These are phyloP conservation scores for Ephemerocybe angulata DNA, from an alignment of 768 basidiomycete genomes.

Conservation along the genomic window DNA sequence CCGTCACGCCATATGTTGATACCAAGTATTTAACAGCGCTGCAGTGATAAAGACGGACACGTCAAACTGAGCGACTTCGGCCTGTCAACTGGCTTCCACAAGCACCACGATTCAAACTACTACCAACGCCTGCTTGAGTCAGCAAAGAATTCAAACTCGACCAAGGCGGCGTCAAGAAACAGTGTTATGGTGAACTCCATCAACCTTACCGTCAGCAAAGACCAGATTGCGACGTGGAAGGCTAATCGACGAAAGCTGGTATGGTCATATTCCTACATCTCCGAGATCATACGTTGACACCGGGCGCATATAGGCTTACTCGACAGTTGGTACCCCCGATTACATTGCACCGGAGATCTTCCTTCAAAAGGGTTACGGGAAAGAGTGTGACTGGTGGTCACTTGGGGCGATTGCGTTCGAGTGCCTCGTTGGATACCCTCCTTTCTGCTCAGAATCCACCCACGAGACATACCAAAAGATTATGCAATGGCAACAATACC, in stretches of 20 bases:
- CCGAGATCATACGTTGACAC: neutral
- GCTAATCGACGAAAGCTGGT: conserved; percentile 95
- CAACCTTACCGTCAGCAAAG: conserved; percentile 92
- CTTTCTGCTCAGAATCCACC: conserved; percentile 92
- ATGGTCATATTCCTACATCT: conserved; percentile 18
- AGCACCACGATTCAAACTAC: conserved; percentile 94
- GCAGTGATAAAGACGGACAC: conserved; percentile 87
- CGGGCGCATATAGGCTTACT: conserved; percentile 68
- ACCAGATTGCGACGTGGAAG: conserved; percentile 97
- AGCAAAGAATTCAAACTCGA: conserved; percentile 45
- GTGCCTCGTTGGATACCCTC: conserved; percentile 94
- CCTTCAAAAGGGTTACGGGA: conserved; percentile 93
- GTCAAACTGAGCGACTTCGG: conserved; percentile 98
- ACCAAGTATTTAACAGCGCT: neutral
- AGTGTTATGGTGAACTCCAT: conserved; percentile 98
- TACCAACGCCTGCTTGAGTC: conserved; percentile 85
- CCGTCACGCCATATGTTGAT: conserved; percentile 25
- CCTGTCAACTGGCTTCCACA: conserved; percentile 98
- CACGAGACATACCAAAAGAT: conserved; percentile 99
- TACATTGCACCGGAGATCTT: conserved; percentile 98
- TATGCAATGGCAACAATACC: conserved; percentile 85
- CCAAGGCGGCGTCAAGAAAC: conserved; percentile 61
- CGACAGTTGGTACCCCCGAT: conserved; percentile 96
- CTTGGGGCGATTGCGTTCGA: conserved; percentile 99
- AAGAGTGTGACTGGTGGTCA: conserved; percentile 99